Evolutionary conservation across 2,329 filamentous ascomycete genomes (phyloP).

Genomic region (Ceratocystis colombiana): DNA sequence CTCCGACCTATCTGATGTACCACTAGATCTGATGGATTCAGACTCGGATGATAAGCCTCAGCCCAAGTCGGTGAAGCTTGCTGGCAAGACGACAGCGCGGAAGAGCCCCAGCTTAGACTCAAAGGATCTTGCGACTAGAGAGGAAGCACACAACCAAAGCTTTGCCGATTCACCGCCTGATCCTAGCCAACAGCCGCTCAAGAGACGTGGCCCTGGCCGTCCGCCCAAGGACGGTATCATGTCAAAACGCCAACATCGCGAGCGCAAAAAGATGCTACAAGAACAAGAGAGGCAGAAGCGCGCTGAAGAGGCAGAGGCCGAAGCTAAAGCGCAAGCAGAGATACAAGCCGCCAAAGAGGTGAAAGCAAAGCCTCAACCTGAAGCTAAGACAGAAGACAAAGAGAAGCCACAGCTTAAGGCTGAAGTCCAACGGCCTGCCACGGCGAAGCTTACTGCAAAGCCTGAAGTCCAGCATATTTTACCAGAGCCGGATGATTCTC

Average conservation of each 20-base stretch:
- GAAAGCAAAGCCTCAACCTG: slow-evolving; percentile 4
- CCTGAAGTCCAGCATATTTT: not conserved
- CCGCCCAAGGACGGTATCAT: slow-evolving; percentile 76
- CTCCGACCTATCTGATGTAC: slow-evolving; percentile 31
- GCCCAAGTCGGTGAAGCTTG: slow-evolving; percentile 13
- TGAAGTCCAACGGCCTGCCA: not conserved
- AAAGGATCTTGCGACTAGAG: slow-evolving; percentile 1
- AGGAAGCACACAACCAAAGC: slow-evolving; percentile 28
- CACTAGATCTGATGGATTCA: slow-evolving; percentile 27
- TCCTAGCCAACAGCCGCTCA: slow-evolving; percentile 32
- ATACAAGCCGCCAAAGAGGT: not conserved
- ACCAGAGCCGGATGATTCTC: slow-evolving; percentile 20
- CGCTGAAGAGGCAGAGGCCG: slow-evolving; percentile 10
- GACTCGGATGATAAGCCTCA: slow-evolving; percentile 23
- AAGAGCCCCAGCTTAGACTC: not conserved
- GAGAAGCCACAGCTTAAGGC: not conserved
- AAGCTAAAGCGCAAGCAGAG: slow-evolving; percentile 3
- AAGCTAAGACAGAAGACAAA: not conserved
- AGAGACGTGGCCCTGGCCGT: slow-evolving; percentile 66
- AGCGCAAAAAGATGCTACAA: slow-evolving; percentile 46
- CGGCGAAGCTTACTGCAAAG: not conserved
- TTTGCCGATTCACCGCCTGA: slow-evolving; percentile 30
- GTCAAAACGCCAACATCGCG: slow-evolving; percentile 63
- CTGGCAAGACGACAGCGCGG: slow-evolving; percentile 19
- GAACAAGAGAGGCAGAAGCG: slow-evolving; percentile 34